Evolutionary conservation across 371 early-diverging fungal genomes (phyloP).

Genomic region (Lichtheimia corymbifera): DNA sequence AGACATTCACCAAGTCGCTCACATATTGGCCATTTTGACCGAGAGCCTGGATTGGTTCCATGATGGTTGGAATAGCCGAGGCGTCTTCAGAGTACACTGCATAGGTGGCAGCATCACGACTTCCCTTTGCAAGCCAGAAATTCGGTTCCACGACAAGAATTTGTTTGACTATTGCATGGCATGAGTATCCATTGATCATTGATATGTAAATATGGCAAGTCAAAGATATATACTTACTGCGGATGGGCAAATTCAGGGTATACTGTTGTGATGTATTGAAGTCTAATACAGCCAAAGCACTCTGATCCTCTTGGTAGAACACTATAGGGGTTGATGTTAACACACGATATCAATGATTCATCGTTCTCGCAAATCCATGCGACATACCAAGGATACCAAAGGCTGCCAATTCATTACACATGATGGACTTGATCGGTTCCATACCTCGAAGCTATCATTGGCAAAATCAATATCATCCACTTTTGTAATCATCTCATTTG

Average conservation of each 20-base stretch:
- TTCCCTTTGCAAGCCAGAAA: slow-evolving; percentile 63
- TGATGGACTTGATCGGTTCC: slow-evolving; percentile 58
- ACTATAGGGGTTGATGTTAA: slow-evolving; percentile 29
- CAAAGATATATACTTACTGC: slow-evolving; percentile 17
- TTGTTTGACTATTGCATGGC: slow-evolving; percentile 29
- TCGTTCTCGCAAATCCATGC: not conserved
- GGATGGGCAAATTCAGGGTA: slow-evolving; percentile 47
- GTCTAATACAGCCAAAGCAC: slow-evolving; percentile 61
- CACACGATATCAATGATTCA: too few relatives aligned
- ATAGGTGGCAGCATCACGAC: slow-evolving; percentile 48
- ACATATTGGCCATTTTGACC: slow-evolving; percentile 44
- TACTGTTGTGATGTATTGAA: slow-evolving; percentile 60
- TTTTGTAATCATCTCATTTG: not conserved
- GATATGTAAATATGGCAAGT: not conserved
- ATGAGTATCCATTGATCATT: not conserved
- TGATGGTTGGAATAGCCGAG: slow-evolving; percentile 20
- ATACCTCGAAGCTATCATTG: slow-evolving; percentile 39
- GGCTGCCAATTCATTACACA: slow-evolving; percentile 51
- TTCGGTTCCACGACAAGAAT: slow-evolving; percentile 51
- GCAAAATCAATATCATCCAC: not conserved
- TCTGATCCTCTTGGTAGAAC: slow-evolving; percentile 65
- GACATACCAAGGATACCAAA: slow-evolving; percentile 37
- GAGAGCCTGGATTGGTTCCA: slow-evolving; percentile 36
- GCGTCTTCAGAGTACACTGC: slow-evolving; percentile 34
- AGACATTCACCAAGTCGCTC: slow-evolving; percentile 26